phyloP scores from a whole-genome alignment of 257 asterid species.

The Orobanche coerulescens region DNA sequence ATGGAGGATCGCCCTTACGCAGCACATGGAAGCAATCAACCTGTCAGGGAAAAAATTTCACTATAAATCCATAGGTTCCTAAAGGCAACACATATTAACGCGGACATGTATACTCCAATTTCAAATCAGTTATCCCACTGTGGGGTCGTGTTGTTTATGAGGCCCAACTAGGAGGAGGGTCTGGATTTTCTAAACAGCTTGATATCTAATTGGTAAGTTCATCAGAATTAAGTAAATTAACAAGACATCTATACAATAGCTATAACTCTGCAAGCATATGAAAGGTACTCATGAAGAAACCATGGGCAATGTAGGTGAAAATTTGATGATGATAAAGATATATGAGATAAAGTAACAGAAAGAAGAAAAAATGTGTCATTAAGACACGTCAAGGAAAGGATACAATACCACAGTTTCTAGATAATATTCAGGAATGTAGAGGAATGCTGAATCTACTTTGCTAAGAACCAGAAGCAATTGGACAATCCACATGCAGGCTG shows the following conservation, averaged over 20 bases:
- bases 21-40: conserved; percentile 92
- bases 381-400: conserved; percentile 15
- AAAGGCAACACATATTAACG: neutral
- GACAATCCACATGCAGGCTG: conserved; percentile 89
- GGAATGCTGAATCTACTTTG: conserved; percentile 63
- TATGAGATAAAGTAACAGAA: conserved; percentile 10
- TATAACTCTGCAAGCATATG: neutral
- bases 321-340: neutral
- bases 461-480: conserved; percentile 84
- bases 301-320: neutral
- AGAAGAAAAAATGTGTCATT: neutral
- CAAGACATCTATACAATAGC: neutral
- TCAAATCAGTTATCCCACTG: neutral
- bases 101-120: neutral
- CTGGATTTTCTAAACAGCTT: neutral
- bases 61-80: neutral
- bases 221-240: neutral
- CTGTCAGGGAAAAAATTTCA: conserved; percentile 37
- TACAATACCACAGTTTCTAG: conserved; percentile 76
- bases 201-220: conserved; percentile 1
- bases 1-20: conserved; percentile 94
- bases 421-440: conserved; percentile 84
- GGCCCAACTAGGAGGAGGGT: neutral
- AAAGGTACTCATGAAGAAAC: conserved; percentile 12
- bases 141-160: neutral